Evolutionary conservation across 129 eudicot species (phyloP), one percentile per base, ranked within the genome.

Genomic region (Solidago caesia): DNA sequence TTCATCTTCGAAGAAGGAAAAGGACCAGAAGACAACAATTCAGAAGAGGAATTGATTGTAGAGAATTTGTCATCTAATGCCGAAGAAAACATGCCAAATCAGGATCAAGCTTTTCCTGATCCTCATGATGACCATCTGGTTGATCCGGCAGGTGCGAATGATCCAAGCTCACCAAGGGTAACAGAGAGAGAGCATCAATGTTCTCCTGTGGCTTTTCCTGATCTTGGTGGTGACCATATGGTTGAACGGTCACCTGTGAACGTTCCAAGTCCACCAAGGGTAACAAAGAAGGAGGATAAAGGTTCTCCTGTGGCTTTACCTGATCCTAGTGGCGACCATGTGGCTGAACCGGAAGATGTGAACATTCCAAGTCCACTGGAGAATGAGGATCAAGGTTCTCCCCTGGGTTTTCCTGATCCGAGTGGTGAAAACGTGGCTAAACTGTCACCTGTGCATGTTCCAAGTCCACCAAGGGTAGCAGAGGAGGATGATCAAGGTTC

Each of bases 41-140:
- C 47, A 8, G 7, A 61, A 73, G 45, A n/a, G 46, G 27, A 26
- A n/a, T 5, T 12, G 7, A 60, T 73, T 5, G 55, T 12, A 16
- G 76, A 29, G 21, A 49, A 10, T 55, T 72, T 69, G 29, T 13
- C 60, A 45, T 73, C 21, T 56, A 27, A 52, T 57, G 48, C 64
- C 9, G 33, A 53, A 71, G 64, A 71, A 53, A 71, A 53, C 29
- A 13, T 26, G 21, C 56, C 43, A 47, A 33, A 33, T 33, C 44
- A 68, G 11, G 58, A 21, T 4, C 62, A 70, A 1, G 39, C 39
- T 33, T 33, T 33, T 33, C 39, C 3, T 33, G 39, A 33, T 33
- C 39, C 39, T 33, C 2, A 33, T 33, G 39, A 3, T 33, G 21
- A 21, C 21, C 21, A 21, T 21, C 21, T 21, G 21, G 21, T 21